Evolutionary conservation across 2,329 filamentous ascomycete species (phyloP).

Genomic region (Paraphoma sp.): DNA sequence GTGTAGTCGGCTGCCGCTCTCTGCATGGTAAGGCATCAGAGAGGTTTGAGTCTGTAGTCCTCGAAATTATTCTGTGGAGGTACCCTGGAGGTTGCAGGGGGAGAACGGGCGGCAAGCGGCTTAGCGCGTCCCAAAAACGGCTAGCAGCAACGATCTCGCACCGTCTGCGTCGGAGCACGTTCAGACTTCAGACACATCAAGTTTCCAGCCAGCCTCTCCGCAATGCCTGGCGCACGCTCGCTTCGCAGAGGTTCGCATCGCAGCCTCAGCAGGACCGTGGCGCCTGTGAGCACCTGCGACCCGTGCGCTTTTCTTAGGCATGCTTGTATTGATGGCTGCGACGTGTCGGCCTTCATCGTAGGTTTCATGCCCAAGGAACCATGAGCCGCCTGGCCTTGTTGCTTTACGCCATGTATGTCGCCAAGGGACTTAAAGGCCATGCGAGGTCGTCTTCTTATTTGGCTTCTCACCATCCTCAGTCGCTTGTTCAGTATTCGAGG

Average conservation of each 20-base stretch:
- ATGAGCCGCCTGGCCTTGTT: slow-evolving; percentile 37
- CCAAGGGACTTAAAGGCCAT: slow-evolving; percentile 46
- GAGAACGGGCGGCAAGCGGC: slow-evolving; percentile 13
- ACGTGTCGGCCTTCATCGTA: slow-evolving; percentile 48
- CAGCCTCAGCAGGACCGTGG: slow-evolving; percentile 34
- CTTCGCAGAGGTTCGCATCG: slow-evolving; percentile 28
- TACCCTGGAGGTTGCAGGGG: slow-evolving; percentile 17
- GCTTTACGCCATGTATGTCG: slow-evolving; percentile 29
- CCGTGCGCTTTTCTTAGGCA: slow-evolving; percentile 35
- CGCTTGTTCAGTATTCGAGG: slow-evolving; percentile 36
- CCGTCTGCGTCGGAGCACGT: slow-evolving; percentile 33
- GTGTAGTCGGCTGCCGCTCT: slow-evolving; percentile 32
- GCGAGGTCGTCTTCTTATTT: slow-evolving; percentile 35
- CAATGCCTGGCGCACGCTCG: slow-evolving; percentile 41
- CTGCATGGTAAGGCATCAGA: slow-evolving; percentile 41
- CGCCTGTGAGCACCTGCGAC: slow-evolving; percentile 31
- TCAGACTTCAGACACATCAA: slow-evolving; percentile 40
- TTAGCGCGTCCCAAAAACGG: slow-evolving; percentile 18
- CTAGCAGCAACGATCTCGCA: slow-evolving; percentile 30
- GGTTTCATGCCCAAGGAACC: slow-evolving; percentile 49
- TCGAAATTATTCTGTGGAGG: slow-evolving; percentile 30
- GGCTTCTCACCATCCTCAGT: slow-evolving; percentile 41
- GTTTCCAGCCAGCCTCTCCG: slow-evolving; percentile 40
- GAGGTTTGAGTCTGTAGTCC: slow-evolving; percentile 37
- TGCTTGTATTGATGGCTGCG: slow-evolving; percentile 42